Conservation (phyloP, 1,284 basidiomycete genomes). For the Meira nashicola region DNA sequence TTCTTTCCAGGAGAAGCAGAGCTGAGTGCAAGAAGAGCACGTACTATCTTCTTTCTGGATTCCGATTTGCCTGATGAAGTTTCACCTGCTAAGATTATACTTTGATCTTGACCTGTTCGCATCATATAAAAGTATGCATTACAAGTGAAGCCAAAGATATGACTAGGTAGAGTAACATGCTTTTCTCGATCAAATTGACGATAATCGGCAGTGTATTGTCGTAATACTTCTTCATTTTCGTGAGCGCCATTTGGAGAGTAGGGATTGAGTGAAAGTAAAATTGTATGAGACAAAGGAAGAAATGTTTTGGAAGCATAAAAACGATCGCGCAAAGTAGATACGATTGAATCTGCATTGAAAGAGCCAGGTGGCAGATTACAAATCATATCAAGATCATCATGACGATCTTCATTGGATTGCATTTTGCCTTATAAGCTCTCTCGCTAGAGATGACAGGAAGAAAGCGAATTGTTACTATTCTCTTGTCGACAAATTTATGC, state of each 20-base stretch:
- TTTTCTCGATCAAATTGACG: constrained; percentile 36
- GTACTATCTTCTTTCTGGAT: constrained; percentile 79
- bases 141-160: constrained; percentile 82
- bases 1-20: constrained; percentile 88
- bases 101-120: constrained; percentile 86
- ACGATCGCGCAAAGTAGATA: constrained; percentile 38
- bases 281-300: constrained; percentile 44
- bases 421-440: too few relatives aligned
- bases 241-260: constrained; percentile 42
- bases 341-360: constrained; percentile 25
- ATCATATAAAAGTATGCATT: constrained; percentile 95
- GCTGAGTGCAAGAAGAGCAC: constrained; percentile 79
- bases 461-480: too few relatives aligned
- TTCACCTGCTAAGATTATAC: constrained; percentile 66
- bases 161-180: constrained; percentile 60
- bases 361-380: too few relatives aligned
- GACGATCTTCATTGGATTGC: too few relatives aligned
- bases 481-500: too few relatives aligned
- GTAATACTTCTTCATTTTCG: constrained; percentile 46
- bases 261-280: constrained; percentile 48
- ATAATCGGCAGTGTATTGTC: constrained; percentile 43
- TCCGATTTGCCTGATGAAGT: constrained; percentile 91
- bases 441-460: too few relatives aligned
- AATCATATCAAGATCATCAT: too few relatives aligned
- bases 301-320: constrained; percentile 43